Evolutionary conservation across 2,329 filamentous ascomycete genomes (phyloP).

Genomic region (Microdochium bolleyi): DNA sequence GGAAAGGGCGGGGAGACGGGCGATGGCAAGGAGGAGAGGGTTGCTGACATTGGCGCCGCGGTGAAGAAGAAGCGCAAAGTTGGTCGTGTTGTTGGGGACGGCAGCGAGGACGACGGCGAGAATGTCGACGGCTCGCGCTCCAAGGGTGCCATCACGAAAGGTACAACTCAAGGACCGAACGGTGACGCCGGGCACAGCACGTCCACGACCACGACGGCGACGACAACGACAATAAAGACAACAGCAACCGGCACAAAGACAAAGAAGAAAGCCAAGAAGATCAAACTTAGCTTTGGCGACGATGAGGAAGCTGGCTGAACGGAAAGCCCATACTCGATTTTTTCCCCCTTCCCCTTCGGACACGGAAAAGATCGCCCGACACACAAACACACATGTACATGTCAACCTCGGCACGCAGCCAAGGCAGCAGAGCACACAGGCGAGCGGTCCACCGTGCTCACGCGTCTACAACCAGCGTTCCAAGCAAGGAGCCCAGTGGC

Average conservation of each 20-base stretch:
- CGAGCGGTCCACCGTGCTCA: no score
- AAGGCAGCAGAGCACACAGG: no score
- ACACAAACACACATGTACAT: no score
- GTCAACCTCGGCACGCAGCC: no score
- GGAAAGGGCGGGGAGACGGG: conserved; percentile 10
- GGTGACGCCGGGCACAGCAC: conserved; percentile 3
- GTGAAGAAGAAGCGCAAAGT: conserved; percentile 48
- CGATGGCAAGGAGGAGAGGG: conserved; percentile 22
- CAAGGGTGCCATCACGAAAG: conserved; percentile 7
- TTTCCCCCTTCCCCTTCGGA: neutral
- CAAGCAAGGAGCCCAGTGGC: no score
- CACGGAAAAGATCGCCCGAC: no score
- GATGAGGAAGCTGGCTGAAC: conserved; percentile 36
- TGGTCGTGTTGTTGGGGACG: conserved; percentile 37
- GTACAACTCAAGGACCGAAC: conserved; percentile 11
- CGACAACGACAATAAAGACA: conserved; percentile 14
- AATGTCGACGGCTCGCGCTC: conserved; percentile 5
- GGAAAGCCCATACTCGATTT: neutral
- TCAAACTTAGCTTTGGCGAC: conserved; percentile 61
- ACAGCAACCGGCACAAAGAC: conserved; percentile 1
- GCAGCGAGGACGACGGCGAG: conserved; percentile 14
- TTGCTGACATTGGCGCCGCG: conserved; percentile 30
- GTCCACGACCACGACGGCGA: conserved; percentile 7
- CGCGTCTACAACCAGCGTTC: no score
- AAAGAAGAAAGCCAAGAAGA: conserved; percentile 55